phyloP scores from a whole-genome alignment of 2,329 filamentous ascomycete species.

The Biscogniauxia mediterranea region DNA sequence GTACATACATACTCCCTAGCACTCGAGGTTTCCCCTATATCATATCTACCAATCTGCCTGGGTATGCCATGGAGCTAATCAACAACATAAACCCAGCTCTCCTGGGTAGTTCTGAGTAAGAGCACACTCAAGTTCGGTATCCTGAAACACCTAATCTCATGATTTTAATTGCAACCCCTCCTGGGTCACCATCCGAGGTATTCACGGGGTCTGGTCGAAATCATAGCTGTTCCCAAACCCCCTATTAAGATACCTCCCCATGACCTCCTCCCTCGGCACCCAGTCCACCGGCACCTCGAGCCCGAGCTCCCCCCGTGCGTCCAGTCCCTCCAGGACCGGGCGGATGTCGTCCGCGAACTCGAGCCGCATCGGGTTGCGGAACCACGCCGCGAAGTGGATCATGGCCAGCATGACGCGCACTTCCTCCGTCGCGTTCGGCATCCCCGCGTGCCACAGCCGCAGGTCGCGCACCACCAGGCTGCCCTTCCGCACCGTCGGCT shows the following conservation, averaged over 20 bases:
- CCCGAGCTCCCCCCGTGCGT: conserved; percentile 28
- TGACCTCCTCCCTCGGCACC: conserved; percentile 40
- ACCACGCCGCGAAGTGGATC: conserved; percentile 59
- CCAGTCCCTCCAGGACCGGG: conserved; percentile 41
- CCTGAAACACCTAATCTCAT: too few species aligned
- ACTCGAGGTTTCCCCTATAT: too few species aligned
- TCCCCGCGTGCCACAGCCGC: conserved; percentile 62
- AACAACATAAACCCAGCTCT: too few species aligned
- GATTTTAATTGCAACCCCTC: too few species aligned
- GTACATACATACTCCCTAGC: too few species aligned
- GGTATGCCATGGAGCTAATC: too few species aligned
- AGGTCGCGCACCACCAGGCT: conserved; percentile 58
- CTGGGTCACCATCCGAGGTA: too few species aligned
- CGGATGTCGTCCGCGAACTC: conserved; percentile 51
- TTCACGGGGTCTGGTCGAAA: conserved; percentile 47
- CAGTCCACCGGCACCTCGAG: conserved; percentile 53
- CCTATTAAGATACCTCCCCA: conserved; percentile 50
- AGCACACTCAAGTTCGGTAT: too few species aligned
- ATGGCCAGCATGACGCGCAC: conserved; percentile 59
- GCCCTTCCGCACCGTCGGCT: conserved; percentile 53
- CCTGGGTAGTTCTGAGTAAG: too few species aligned
- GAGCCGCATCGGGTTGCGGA: conserved; percentile 55
- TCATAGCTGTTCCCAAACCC: conserved; percentile 63
- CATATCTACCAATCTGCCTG: too few species aligned
- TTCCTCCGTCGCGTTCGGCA: conserved; percentile 53